Percentiles rank a stretch among this genome's conserved stretches.
Evolutionary conservation across 2,329 filamentous ascomycete genomes (phyloP).

Genomic region (Phaeomoniella chlamydospora): DNA sequence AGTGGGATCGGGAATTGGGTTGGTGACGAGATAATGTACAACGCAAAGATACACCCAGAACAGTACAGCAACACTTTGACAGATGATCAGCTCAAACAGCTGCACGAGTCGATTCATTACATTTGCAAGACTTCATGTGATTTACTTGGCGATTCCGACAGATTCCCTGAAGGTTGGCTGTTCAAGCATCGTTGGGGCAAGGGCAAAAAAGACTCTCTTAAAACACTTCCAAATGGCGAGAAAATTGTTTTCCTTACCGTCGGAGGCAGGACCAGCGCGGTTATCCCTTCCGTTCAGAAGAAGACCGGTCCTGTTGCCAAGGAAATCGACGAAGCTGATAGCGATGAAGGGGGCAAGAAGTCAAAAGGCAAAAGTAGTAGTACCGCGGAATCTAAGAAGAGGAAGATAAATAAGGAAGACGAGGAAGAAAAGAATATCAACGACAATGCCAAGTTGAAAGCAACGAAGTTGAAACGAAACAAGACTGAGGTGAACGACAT

Average conservation of each 20-base stretch:
- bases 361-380: constrained; percentile 6
- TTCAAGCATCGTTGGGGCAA: constrained; percentile 86
- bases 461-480: constrained; percentile 8
- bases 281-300: constrained; percentile 74
- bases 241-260: constrained; percentile 79
- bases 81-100: constrained; percentile 52
- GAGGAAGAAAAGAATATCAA: constrained; percentile 9
- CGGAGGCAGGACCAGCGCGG: constrained; percentile 79
- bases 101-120: constrained; percentile 61
- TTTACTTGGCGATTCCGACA: constrained; percentile 62
- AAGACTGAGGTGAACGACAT: constrained; percentile 10
- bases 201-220: constrained; percentile 56
- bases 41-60: constrained; percentile 79
- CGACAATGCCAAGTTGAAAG: constrained; percentile 9
- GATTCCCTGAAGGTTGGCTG: constrained; percentile 78
- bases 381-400: constrained; percentile 16
- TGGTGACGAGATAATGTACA: constrained; percentile 82
- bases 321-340: constrained; percentile 26
- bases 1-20: constrained; percentile 97
- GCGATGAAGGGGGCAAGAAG: constrained; percentile 10
- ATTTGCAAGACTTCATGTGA: constrained; percentile 72
- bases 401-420: constrained; percentile 16
- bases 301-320: constrained; percentile 51
- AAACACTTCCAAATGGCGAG: constrained; percentile 65
- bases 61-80: constrained; percentile 77